A percentile compares a stretch with the other conserved stretches of the same genome.
phyloP scores from a whole-genome alignment of 2,329 filamentous ascomycete genomes.

The Talaromyces piceae region DNA sequence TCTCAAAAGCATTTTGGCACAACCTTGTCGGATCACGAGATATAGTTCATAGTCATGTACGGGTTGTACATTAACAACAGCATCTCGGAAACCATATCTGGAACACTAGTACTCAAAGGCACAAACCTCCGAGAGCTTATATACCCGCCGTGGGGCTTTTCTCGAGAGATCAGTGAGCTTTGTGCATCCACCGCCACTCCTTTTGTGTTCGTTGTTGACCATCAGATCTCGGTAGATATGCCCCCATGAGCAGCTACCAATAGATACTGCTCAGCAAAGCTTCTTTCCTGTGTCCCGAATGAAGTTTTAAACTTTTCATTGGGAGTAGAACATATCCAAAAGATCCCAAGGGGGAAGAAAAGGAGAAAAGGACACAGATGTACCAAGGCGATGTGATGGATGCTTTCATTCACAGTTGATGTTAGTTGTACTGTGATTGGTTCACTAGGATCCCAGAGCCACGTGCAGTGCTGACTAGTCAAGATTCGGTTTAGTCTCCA shows the following conservation, averaged over 20 bases:
- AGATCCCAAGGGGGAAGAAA: too few species aligned
- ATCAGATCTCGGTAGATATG: background rate
- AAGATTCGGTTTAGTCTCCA: background rate
- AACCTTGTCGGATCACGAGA: background rate
- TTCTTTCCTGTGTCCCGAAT: background rate
- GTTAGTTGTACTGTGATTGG: background rate
- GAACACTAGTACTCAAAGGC: background rate
- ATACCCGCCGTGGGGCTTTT: background rate
- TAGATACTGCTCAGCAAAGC: background rate
- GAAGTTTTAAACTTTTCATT: background rate
- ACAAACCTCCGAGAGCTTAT: background rate
- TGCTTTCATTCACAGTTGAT: background rate
- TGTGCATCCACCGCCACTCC: background rate
- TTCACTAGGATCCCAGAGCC: background rate
- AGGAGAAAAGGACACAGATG: too few species aligned
- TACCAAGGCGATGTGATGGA: background rate
- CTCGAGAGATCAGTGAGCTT: background rate
- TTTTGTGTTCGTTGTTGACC: background rate
- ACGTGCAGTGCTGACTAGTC: background rate
- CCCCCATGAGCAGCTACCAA: background rate
- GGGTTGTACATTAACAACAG: background rate
- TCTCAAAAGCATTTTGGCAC: background rate
- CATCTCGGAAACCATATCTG: background rate
- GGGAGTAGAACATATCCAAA: too few species aligned
- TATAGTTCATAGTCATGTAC: background rate